A percentile compares a stretch with the other conserved stretches of the same genome.
phyloP scores from a whole-genome alignment of 2,329 filamentous ascomycete genomes.

The Chaetoscypha palmicola region DNA sequence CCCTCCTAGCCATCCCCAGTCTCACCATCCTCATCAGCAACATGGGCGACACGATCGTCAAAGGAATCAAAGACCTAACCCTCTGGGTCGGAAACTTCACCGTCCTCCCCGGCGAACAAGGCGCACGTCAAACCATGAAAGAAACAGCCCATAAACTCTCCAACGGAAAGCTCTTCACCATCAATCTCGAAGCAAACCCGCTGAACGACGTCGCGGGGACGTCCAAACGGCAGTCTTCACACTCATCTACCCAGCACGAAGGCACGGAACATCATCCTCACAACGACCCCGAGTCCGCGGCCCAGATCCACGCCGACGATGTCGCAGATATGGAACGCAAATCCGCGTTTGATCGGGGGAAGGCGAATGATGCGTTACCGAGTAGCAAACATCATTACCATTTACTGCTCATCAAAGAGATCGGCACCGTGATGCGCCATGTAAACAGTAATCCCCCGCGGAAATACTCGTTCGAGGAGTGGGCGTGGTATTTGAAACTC shows the following conservation, averaged over 20 bases:
- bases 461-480: slow-evolving; percentile 74
- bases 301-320: slow-evolving; percentile 10
- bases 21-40: slow-evolving; percentile 83
- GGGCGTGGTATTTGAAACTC: slow-evolving; percentile 75
- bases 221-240: slow-evolving; percentile 18
- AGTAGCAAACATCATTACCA: slow-evolving; percentile 39
- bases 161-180: slow-evolving; percentile 37
- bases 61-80: slow-evolving; percentile 48
- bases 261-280: background rate
- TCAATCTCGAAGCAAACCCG: slow-evolving; percentile 34
- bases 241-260: slow-evolving; percentile 14
- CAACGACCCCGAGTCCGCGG: slow-evolving; percentile 22
- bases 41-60: slow-evolving; percentile 77
- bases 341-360: slow-evolving; percentile 9
- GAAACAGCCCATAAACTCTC: slow-evolving; percentile 38
- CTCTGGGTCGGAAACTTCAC: slow-evolving; percentile 51
- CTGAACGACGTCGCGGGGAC: slow-evolving; percentile 38
- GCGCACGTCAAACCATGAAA: slow-evolving; percentile 41
- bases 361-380: slow-evolving; percentile 28
- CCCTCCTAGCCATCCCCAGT: slow-evolving; percentile 73
- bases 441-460: slow-evolving; percentile 50
- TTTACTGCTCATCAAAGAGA: slow-evolving; percentile 64
- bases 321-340: slow-evolving; percentile 11
- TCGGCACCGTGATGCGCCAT: slow-evolving; percentile 59
- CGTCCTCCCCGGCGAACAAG: slow-evolving; percentile 51